Percentiles rank a stretch among this genome's conserved stretches.
These are phyloP conservation scores for Mycosarcoma maydis DNA, from an alignment of 1,284 basidiomycete species.

Conservation along the genomic window DNA sequence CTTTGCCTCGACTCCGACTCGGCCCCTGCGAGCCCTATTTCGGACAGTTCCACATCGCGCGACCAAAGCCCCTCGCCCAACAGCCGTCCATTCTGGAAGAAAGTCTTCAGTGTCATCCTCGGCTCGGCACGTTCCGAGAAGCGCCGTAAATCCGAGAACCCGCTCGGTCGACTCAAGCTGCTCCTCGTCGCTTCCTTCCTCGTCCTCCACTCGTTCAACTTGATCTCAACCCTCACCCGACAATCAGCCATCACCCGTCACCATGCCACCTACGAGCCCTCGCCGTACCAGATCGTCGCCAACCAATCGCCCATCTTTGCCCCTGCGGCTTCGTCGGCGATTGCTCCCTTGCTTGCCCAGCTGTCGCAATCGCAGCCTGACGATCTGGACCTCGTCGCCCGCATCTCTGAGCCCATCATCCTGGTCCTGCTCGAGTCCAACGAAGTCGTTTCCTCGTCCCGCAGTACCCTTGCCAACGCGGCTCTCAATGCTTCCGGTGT, in stretches of 20 bases:
- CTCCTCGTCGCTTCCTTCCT: conserved; percentile 74
- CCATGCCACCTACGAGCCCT: conserved; percentile 64
- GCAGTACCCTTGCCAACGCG: conserved; percentile 48
- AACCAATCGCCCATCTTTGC: conserved; percentile 45
- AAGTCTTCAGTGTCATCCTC: conserved; percentile 48
- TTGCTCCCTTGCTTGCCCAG: conserved; percentile 56
- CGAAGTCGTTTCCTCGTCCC: conserved; percentile 26
- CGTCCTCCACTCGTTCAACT: conserved; percentile 74
- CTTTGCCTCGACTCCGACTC: conserved; percentile 61
- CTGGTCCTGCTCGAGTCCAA: conserved; percentile 75
- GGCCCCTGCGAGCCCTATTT: conserved; percentile 44
- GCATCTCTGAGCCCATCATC: conserved; percentile 69
- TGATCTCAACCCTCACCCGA: conserved; percentile 88
- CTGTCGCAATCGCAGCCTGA: conserved; percentile 46
- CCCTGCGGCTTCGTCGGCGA: conserved; percentile 30
- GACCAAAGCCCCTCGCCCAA: conserved; percentile 36
- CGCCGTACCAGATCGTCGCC: conserved; percentile 57
- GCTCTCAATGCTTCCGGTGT: conserved; percentile 58
- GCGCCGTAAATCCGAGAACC: conserved; percentile 73
- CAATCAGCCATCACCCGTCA: conserved; percentile 75
- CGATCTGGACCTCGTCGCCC: conserved; percentile 54
- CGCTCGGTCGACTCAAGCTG: conserved; percentile 88
- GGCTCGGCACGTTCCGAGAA: conserved; percentile 72
- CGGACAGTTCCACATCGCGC: conserved; percentile 41
- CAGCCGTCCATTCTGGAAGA: conserved; percentile 51